A percentile compares a stretch with the other conserved stretches of the same genome.
Conservation (phyloP, 768 basidiomycete species). For the Serpula lacrymans region DNA sequence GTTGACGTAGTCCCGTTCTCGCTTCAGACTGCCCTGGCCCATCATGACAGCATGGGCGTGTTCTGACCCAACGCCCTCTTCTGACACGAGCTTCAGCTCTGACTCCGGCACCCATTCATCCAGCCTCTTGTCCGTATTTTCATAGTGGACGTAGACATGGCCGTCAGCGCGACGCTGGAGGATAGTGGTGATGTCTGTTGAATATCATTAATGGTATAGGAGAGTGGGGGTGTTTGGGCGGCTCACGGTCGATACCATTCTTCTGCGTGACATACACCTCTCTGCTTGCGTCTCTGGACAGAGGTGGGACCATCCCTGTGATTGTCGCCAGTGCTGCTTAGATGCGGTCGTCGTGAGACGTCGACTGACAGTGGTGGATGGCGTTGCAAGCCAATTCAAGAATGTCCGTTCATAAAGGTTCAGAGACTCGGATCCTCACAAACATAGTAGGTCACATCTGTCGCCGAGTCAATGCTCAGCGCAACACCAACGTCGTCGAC, state of each 20-base stretch:
- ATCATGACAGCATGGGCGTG: constrained; percentile 10
- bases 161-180: constrained; percentile 45
- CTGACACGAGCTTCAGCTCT: constrained; percentile 30
- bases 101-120: constrained; percentile 69
- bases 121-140: constrained; percentile 64
- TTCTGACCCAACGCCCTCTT: constrained; percentile 21
- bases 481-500: too few relatives aligned
- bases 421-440: too few relatives aligned
- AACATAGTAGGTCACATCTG: too few relatives aligned
- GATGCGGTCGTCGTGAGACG: too few relatives aligned
- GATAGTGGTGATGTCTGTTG: constrained; percentile 46
- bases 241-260: constrained; percentile 33
- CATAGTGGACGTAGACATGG: constrained; percentile 70
- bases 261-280: constrained; percentile 26
- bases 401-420: too few relatives aligned
- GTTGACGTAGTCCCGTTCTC: constrained; percentile 19
- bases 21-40: constrained; percentile 28
- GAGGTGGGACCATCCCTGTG: too few relatives aligned
- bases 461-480: too few relatives aligned
- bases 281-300: constrained; percentile 4
- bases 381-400: too few relatives aligned
- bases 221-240: constrained; percentile 24
- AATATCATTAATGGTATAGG: constrained; percentile 8
- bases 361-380: too few relatives aligned
- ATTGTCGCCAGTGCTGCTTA: too few relatives aligned